Evolutionary conservation across 176 grass and related monocot species (phyloP).

Genomic region (Dendrocalamus sinicus): DNA sequence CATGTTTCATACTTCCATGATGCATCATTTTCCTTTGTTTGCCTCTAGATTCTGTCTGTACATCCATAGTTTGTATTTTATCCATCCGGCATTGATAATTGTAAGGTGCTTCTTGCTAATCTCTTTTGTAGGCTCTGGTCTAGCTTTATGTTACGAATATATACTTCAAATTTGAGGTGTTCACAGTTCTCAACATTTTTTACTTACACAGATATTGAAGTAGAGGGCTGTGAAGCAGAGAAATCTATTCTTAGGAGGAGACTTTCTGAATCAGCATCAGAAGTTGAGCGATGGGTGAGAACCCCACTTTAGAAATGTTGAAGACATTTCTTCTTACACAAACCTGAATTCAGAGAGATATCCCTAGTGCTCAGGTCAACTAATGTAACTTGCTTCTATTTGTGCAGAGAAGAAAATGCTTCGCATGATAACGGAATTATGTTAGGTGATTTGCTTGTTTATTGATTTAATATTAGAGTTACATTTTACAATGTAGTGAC

Average conservation of each 20-base stretch:
- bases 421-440: slow-evolving; percentile 60
- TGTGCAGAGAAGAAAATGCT: slow-evolving; percentile 86
- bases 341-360: slow-evolving; percentile 15
- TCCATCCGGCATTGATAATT: background rate
- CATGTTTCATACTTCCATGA: background rate
- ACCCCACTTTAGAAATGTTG: slow-evolving; percentile 1
- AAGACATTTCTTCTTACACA: background rate
- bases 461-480: slow-evolving; percentile 24
- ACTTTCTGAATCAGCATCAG: slow-evolving; percentile 86
- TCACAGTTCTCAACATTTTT: slow-evolving; percentile 9
- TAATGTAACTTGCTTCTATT: slow-evolving; percentile 38
- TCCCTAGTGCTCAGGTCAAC: background rate
- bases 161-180: slow-evolving; percentile 19
- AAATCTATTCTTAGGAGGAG: slow-evolving; percentile 78
- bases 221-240: slow-evolving; percentile 72
- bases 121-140: background rate
- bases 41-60: background rate
- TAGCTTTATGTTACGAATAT: background rate
- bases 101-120: background rate
- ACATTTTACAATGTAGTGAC: background rate
- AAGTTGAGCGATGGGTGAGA: slow-evolving; percentile 92
- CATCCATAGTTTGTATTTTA: background rate
- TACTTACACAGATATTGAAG: slow-evolving; percentile 62
- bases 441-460: slow-evolving; percentile 37
- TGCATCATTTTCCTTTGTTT: background rate